A percentile compares a stretch with the other conserved stretches of the same genome.
These are phyloP conservation scores for Incumbomyces lentus DNA, from an alignment of 2,329 filamentous ascomycete species.

Conservation along the genomic window DNA sequence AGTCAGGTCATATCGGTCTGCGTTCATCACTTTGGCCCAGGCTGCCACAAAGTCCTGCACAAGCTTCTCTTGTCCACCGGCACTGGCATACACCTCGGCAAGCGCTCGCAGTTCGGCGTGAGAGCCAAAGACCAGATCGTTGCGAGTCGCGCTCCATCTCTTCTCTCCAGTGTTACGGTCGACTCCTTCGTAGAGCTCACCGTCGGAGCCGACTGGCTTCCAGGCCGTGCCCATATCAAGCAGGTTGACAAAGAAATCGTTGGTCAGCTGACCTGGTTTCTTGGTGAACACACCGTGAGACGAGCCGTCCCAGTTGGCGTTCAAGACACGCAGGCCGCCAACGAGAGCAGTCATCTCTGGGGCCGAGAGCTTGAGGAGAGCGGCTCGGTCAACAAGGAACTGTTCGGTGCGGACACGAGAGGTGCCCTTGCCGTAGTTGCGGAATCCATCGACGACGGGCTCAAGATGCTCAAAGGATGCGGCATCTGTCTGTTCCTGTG, in stretches of 20 bases:
- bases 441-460: conserved; percentile 65
- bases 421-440: conserved; percentile 61
- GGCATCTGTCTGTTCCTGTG: conserved; percentile 61
- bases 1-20: conserved; percentile 57
- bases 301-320: conserved; percentile 62
- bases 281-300: conserved; percentile 57
- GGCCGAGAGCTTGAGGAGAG: conserved; percentile 58
- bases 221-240: conserved; percentile 57
- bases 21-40: conserved; percentile 66
- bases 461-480: conserved; percentile 56
- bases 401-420: conserved; percentile 55
- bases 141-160: conserved; percentile 61
- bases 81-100: conserved; percentile 57
- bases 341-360: conserved; percentile 62
- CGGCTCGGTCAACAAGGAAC: conserved; percentile 60
- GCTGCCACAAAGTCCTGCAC: conserved; percentile 60
- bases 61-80: conserved; percentile 53
- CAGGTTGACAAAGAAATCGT: conserved; percentile 75
- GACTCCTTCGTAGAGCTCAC: conserved; percentile 52
- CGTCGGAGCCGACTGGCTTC: conserved; percentile 43
- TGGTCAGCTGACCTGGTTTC: conserved; percentile 58
- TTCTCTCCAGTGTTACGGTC: conserved; percentile 55
- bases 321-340: conserved; percentile 60
- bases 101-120: conserved; percentile 63
- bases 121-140: conserved; percentile 62